These are phyloP conservation scores for Steccherinum ochraceum DNA, from an alignment of 768 basidiomycete genomes.

Conservation along the genomic window DNA sequence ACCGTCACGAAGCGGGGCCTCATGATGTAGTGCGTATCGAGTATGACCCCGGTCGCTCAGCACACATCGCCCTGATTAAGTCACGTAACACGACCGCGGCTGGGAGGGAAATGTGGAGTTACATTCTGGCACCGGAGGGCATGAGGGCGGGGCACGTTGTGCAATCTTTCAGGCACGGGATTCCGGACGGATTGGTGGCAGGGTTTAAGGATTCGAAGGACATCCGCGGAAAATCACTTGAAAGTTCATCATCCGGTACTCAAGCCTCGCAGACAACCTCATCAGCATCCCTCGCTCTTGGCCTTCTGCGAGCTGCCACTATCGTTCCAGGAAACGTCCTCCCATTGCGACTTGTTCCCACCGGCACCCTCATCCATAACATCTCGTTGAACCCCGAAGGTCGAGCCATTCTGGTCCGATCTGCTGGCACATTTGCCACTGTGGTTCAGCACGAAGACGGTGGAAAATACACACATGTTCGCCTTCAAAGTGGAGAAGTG, in stretches of 20 bases:
- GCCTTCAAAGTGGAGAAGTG: constrained; percentile 89
- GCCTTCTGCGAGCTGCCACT: constrained; percentile 77
- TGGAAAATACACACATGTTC: constrained; percentile 73
- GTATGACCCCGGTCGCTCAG: constrained; percentile 91
- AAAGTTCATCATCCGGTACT: constrained; percentile 13
- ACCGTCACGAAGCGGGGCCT: constrained; percentile 66
- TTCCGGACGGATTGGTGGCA: constrained; percentile 69
- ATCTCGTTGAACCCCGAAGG: constrained; percentile 73
- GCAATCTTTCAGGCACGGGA: constrained; percentile 77
- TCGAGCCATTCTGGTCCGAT: constrained; percentile 77
- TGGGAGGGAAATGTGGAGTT: constrained; percentile 66
- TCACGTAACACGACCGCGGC: constrained; percentile 49
- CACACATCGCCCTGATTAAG: constrained; percentile 87
- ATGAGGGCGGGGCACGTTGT: constrained; percentile 85
- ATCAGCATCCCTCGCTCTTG: constrained; percentile 66
- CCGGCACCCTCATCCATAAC: constrained; percentile 87
- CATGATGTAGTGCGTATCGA: constrained; percentile 93
- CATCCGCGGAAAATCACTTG: constrained; percentile 18
- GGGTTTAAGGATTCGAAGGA: constrained; percentile 25
- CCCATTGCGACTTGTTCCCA: constrained; percentile 84
- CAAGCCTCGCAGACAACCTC: constrained; percentile 27
- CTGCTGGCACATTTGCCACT: constrained; percentile 83
- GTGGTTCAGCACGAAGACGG: constrained; percentile 72
- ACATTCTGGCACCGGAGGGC: constrained; percentile 90
- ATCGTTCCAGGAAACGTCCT: constrained; percentile 91